Base-by-base conservation (phyloP, 2,329 filamentous ascomycete genomes). In the Raffaelea albimanens region DNA sequence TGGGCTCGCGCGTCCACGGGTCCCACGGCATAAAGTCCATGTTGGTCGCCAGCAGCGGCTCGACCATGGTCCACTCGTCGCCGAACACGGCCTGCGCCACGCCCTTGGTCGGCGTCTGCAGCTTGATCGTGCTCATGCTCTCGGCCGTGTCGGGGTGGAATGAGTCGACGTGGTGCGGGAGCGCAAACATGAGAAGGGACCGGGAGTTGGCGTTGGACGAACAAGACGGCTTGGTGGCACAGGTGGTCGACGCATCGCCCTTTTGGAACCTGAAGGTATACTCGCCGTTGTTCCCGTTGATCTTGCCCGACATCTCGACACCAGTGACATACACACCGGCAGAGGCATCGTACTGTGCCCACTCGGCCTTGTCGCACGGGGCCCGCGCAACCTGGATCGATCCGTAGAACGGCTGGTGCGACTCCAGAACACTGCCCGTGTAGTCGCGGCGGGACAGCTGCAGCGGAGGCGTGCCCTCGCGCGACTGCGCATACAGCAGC, bases 61-160 rank as follows among this genome's bases (percentile, higher is more conserved):
- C 91, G 8, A 80, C 61, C 75, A 96, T 81, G 0, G 81, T 88
- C 85, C 89, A 95, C 2, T 68, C 71, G 56, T 86, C 78, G 11
- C 78, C 85, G 46, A 82, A 65, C 0, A 96, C 76, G 1, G 83
- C 85, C 1, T 77, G 85, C 8, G 85, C 85, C 14, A 79, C 67
- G 11, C 93, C 93, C 66, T 96, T 97, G 19, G 88, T 95, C 0
- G 88, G 85, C 1, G 88, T 91, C 48, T 83, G 78, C 45, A 97
- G 68, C 52, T n/a, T 76, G 71, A 2, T 93, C 61, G 4, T 68
- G 61, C 7, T 70, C 76, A 8, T 70, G 66, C 11, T 66, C 67
- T 9, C 78, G 79, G 55, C 58, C 2, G 76, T 80, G 1, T 64
- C 64, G 1, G 63, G 56, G 54, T 87, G 78, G 51, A 97, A 90